Evolutionary conservation across 805 yeast species (phyloP).

Genomic region (Candida nemodendra): DNA sequence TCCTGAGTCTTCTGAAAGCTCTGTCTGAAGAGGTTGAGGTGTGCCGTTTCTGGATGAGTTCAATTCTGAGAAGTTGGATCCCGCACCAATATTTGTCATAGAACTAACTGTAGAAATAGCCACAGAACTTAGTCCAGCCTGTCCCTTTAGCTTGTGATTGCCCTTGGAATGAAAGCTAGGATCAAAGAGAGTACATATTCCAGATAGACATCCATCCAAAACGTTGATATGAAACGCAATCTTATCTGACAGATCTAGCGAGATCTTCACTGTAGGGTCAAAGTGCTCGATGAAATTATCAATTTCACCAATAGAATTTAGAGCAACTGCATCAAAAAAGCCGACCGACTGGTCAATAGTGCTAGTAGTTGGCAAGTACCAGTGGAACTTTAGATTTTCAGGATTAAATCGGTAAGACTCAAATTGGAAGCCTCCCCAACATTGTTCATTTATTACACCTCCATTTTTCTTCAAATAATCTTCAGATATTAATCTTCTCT

Average conservation of each 20-base stretch:
- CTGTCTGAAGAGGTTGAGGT: neutral
- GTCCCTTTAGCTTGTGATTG: constrained; percentile 7
- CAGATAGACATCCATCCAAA: constrained; percentile 48
- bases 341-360: constrained; percentile 63
- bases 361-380: constrained; percentile 67
- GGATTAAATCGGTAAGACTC: constrained; percentile 46
- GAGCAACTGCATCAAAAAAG: constrained; percentile 50
- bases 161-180: constrained; percentile 51
- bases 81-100: constrained; percentile 5
- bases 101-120: constrained; percentile 25
- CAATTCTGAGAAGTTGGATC: constrained; percentile 2
- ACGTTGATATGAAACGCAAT: constrained; percentile 22
- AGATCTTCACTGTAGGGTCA: constrained; percentile 40
- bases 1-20: neutral
- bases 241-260: constrained; percentile 26
- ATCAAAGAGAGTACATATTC: constrained; percentile 70
- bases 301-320: constrained; percentile 43
- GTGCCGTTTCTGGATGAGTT: neutral
- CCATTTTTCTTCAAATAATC: constrained; percentile 38
- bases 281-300: constrained; percentile 52
- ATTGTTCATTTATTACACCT: constrained; percentile 40
- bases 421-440: constrained; percentile 79
- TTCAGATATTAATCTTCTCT: constrained; percentile 53
- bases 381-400: constrained; percentile 54
- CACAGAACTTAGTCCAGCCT: neutral